Conservation (phyloP, 352 stramenopile genomes). For the Hyaloperonospora brassicae region DNA sequence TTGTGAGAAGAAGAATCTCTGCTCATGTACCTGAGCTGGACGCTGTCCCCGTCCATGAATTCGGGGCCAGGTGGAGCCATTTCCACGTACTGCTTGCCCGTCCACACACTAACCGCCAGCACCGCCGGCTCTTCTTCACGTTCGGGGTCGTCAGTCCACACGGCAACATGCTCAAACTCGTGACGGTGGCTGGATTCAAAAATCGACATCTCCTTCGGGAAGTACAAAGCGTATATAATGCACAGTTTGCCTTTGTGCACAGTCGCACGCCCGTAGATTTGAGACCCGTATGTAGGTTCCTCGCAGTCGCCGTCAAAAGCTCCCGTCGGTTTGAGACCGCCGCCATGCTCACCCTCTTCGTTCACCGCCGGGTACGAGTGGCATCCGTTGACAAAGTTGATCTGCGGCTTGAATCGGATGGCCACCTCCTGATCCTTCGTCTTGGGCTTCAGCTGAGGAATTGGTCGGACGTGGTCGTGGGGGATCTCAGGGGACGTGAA, state of each 20-base stretch:
- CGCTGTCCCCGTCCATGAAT: constrained; percentile 6
- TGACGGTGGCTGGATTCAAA: constrained; percentile 10
- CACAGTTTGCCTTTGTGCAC: constrained; percentile 2
- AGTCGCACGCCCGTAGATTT: constrained; percentile 13
- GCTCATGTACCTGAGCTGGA: constrained; percentile 13
- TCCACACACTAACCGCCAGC: constrained; percentile 8
- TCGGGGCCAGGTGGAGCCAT: constrained; percentile 3
- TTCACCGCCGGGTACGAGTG: constrained; percentile 17
- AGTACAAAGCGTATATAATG: constrained; percentile 21
- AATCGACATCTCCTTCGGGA: constrained; percentile 8
- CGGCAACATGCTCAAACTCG: constrained; percentile 16
- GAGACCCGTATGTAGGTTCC: constrained; percentile 10
- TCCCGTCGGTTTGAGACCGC: constrained; percentile 13
- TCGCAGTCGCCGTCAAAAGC: constrained; percentile 5
- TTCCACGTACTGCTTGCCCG: constrained; percentile 4
- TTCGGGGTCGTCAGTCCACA: constrained; percentile 17
- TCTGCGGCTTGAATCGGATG: constrained; percentile 13
- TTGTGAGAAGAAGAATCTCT: constrained; percentile 5
- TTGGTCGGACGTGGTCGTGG: constrained; percentile 15
- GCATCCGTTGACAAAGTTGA: constrained; percentile 13
- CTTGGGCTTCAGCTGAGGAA: constrained; percentile 8
- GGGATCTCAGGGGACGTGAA: no score
- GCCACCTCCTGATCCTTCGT: constrained; percentile 13
- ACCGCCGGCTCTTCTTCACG: constrained; percentile 9
- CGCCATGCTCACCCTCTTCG: not conserved